phyloP scores from a whole-genome alignment of 164 flowering plant species.

The Aristolochia fimbriata region DNA sequence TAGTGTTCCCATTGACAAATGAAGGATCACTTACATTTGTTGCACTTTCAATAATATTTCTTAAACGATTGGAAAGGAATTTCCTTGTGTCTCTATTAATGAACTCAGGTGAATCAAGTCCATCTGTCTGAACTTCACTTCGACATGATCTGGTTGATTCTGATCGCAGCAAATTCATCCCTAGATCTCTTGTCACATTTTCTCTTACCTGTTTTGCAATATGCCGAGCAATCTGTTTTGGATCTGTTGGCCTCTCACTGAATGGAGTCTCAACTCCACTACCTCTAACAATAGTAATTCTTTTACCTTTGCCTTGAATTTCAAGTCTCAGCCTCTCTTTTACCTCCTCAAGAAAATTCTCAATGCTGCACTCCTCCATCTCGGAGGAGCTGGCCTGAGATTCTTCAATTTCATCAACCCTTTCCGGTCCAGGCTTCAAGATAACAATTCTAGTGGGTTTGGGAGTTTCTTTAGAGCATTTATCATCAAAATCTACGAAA shows the following conservation, averaged over 20 bases:
- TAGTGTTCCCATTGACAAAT: slow-evolving; percentile 21
- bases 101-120: slow-evolving; percentile 57
- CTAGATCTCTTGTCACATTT: slow-evolving; percentile 46
- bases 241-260: slow-evolving; percentile 46
- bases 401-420: slow-evolving; percentile 32
- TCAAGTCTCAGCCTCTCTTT: slow-evolving; percentile 67
- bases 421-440: slow-evolving; percentile 83
- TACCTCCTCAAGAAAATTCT: slow-evolving; percentile 86
- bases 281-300: slow-evolving; percentile 38
- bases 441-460: slow-evolving; percentile 70
- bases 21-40: slow-evolving; percentile 11
- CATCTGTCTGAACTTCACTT: slow-evolving; percentile 49
- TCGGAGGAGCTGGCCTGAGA: slow-evolving; percentile 48
- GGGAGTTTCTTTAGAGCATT: slow-evolving; percentile 17
- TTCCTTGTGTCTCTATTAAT: slow-evolving; percentile 53
- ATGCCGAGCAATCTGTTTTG: slow-evolving; percentile 48
- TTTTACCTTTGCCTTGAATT: slow-evolving; percentile 49
- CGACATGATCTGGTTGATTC: slow-evolving; percentile 71
- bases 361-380: slow-evolving; percentile 50
- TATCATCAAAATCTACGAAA: slow-evolving; percentile 9
- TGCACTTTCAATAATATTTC: slow-evolving; percentile 52
- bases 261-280: slow-evolving; percentile 68
- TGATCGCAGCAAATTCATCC: slow-evolving; percentile 49
- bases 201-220: slow-evolving; percentile 62
- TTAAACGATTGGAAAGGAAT: slow-evolving; percentile 63